These are phyloP conservation scores for Triticum dicoccoides DNA, from an alignment of 176 grass and related monocot species.

Conservation along the genomic window DNA sequence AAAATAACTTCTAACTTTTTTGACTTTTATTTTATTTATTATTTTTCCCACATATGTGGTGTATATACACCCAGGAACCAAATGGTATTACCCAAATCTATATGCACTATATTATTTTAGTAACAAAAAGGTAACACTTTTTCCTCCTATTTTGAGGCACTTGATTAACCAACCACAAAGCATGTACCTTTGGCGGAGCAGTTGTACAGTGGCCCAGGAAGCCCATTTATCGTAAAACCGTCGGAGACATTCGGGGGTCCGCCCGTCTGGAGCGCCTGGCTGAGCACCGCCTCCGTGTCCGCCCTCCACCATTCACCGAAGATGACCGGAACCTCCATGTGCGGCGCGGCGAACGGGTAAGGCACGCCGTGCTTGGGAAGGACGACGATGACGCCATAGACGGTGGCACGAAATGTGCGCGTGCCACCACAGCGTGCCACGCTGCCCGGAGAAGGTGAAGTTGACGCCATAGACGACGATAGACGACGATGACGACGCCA, in stretches of 20 bases:
- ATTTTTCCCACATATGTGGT: too few relatives aligned
- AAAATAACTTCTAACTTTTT: too few relatives aligned
- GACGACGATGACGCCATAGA: background rate
- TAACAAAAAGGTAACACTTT: too few relatives aligned
- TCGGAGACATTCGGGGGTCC: background rate
- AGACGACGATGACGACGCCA: too few relatives aligned
- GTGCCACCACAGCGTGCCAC: slow-evolving; percentile 64
- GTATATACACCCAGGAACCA: too few relatives aligned
- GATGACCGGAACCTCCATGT: background rate
- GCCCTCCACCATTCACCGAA: background rate
- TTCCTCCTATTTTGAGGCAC: too few relatives aligned
- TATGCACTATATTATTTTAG: too few relatives aligned
- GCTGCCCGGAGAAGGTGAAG: slow-evolving; percentile 33
- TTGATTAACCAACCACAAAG: too few relatives aligned
- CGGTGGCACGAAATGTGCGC: slow-evolving; percentile 39
- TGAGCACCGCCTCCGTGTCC: background rate
- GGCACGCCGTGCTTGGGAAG: background rate
- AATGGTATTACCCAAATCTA: too few relatives aligned
- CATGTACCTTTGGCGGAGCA: background rate
- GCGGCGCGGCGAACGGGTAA: background rate
- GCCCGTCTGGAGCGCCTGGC: background rate
- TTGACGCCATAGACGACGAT: background rate
- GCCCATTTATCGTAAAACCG: background rate
- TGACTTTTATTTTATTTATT: too few relatives aligned
- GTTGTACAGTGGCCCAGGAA: background rate